Evolutionary conservation across 345 rosid genomes (phyloP).

Genomic region (Camelina hispida): DNA sequence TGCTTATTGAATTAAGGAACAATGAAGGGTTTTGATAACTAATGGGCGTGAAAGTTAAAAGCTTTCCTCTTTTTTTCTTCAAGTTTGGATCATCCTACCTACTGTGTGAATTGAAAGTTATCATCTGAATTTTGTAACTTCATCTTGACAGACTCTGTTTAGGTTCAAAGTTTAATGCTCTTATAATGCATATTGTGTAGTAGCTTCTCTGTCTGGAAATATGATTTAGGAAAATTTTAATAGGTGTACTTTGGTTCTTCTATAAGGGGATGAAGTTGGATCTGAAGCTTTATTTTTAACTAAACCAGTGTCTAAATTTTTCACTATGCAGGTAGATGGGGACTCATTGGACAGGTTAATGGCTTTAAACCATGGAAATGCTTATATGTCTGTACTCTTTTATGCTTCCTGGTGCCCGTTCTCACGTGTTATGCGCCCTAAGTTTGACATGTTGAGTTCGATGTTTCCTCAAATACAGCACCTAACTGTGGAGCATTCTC

Average conservation of each 20-base stretch:
- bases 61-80: neutral
- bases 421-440: slow-evolving; percentile 52
- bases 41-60: neutral
- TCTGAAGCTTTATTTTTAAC: slow-evolving; percentile 11
- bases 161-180: neutral
- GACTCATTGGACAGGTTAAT: slow-evolving; percentile 62
- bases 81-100: neutral
- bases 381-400: slow-evolving; percentile 65
- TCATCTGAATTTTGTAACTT: neutral
- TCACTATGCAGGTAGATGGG: slow-evolving; percentile 63
- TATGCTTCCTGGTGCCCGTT: slow-evolving; percentile 94
- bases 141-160: slow-evolving; percentile 1
- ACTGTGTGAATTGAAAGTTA: neutral
- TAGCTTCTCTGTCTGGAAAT: neutral
- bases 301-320: slow-evolving; percentile 9
- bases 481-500: slow-evolving; percentile 71
- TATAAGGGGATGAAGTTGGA: neutral
- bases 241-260: slow-evolving; percentile 1
- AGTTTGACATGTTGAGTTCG: slow-evolving; percentile 61
- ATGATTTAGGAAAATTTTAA: neutral
- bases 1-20: neutral
- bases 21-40: neutral
- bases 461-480: slow-evolving; percentile 92
- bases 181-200: neutral
- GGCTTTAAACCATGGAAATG: slow-evolving; percentile 42